Base-by-base conservation (phyloP, 345 rosid genomes). In the Isatis tinctoria region DNA sequence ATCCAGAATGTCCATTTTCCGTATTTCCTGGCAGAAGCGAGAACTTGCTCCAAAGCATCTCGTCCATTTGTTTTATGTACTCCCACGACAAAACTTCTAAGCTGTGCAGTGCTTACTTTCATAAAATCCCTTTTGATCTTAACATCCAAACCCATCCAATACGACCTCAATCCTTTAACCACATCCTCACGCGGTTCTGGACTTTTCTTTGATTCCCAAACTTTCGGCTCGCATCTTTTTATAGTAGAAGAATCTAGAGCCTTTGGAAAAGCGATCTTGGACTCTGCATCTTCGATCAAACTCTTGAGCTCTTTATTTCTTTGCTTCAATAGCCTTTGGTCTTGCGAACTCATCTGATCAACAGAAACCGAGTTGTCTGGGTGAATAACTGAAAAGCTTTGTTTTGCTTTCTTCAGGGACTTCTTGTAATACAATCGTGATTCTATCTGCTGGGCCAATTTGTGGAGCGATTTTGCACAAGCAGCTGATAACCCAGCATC, bases 91-190 rank as follows among this genome's bases (percentile, higher is more conserved):
- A 24, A 65, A 26, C 17, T 5, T 47, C 0, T 4, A 45, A 66
- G 52, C 52, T 57, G 5, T 18, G 22, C 72, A 57, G 47, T 36
- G 52, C 33, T 47, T 47, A 74, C 67, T 66, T 44, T 66, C 72
- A 74, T 16, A 35, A 74, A 18, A 0, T 65, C 30, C 57, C 60
- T 58, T 57, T 58, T 74, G 72, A 13, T 45, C 11, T 9, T 18
- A 26, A 66, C 41, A 74, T 66, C 65, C 43, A 74, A 35, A 11
- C 78, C 43, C 24, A 33, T 6, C 73, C 78, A 74, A 49, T 6
- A 58, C 13, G 20, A 28, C 17, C 40, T 65, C 51, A 74, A 7
- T 24, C 7, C 43, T 8, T 36, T 14, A 26, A 10, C 0, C 22
- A 0, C 1, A 16, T 26, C 12, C 3, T 41, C 5, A 10, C 0